These are phyloP conservation scores for Mycosphaerella sp. DNA, from an alignment of 2,329 filamentous ascomycete genomes.

Conservation along the genomic window DNA sequence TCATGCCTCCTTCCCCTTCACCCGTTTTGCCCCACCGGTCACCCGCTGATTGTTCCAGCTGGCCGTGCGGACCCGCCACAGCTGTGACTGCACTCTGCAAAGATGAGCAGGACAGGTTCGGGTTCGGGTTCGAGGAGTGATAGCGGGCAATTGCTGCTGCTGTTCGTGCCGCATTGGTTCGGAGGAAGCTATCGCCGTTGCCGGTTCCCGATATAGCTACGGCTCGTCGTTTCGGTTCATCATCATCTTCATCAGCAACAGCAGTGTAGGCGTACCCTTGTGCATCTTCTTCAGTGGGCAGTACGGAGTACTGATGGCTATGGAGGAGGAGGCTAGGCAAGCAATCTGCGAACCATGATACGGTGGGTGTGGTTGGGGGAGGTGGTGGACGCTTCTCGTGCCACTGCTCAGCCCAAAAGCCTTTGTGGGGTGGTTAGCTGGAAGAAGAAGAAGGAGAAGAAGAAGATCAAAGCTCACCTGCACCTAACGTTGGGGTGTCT, in stretches of 20 bases:
- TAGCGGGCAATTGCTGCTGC: constrained; percentile 68
- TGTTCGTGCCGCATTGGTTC: constrained; percentile 63
- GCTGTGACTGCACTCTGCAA: constrained; percentile 55
- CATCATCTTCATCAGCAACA: too few species aligned
- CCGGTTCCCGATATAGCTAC: constrained; percentile 44
- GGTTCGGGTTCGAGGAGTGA: constrained; percentile 24
- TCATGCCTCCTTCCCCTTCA: constrained; percentile 79
- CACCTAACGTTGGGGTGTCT: constrained; percentile 65
- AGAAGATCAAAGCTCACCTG: not conserved
- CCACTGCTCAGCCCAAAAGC: constrained; percentile 90
- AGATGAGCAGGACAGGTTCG: constrained; percentile 27
- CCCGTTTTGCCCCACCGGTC: constrained; percentile 65
- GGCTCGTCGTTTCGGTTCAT: constrained; percentile 14
- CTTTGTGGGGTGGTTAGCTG: constrained; percentile 44
- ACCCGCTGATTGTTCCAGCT: constrained; percentile 68
- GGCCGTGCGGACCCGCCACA: constrained; percentile 64
- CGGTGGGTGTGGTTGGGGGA: not conserved
- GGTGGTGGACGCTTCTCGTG: not conserved
- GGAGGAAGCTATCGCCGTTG: constrained; percentile 82
- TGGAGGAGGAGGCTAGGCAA: constrained; percentile 20
- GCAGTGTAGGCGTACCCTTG: not conserved
- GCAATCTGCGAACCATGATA: constrained; percentile 18
- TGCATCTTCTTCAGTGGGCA: constrained; percentile 10
- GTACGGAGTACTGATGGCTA: constrained; percentile 13
- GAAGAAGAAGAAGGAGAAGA: not conserved